These are phyloP conservation scores for Kwoniella mangroviensis DNA, from an alignment of 768 basidiomycete species.

Conservation along the genomic window DNA sequence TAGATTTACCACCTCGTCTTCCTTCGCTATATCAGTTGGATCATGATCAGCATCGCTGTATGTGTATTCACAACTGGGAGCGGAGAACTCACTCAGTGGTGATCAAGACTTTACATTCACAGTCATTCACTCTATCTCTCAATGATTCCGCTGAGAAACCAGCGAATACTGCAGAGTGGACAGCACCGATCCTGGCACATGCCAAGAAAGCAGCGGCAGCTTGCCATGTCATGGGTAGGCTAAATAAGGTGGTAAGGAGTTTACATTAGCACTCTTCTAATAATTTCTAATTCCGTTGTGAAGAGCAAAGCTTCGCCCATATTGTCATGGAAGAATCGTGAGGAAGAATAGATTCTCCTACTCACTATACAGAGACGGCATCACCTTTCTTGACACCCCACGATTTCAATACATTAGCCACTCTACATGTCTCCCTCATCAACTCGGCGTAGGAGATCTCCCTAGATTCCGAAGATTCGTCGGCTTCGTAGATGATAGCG, in stretches of 20 bases:
- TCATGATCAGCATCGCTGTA: slow-evolving; percentile 2
- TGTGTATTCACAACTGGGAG: neutral
- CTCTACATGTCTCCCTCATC: slow-evolving; percentile 80
- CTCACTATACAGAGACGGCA: slow-evolving; percentile 56
- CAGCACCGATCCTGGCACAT: slow-evolving; percentile 92
- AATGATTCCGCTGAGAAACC: slow-evolving; percentile 95
- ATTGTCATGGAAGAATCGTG: neutral
- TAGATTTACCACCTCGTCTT: slow-evolving; percentile 86
- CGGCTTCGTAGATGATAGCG: slow-evolving; percentile 98
- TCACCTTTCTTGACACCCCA: slow-evolving; percentile 95
- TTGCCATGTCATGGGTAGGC: slow-evolving; percentile 64
- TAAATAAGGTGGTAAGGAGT: slow-evolving; percentile 4
- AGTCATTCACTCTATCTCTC: slow-evolving; percentile 88
- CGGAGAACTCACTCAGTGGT: slow-evolving; percentile 70
- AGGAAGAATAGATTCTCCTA: neutral
- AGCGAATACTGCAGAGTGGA: slow-evolving; percentile 97
- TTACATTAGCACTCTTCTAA: neutral
- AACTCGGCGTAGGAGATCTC: slow-evolving; percentile 82
- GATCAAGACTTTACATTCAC: slow-evolving; percentile 85
- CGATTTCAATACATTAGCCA: slow-evolving; percentile 89
- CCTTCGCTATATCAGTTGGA: slow-evolving; percentile 65
- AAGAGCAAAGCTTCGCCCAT: no score
- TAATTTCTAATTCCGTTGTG: no score
- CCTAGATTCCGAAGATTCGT: slow-evolving; percentile 81
- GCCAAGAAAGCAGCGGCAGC: slow-evolving; percentile 95